phyloP scores from a whole-genome alignment of 768 basidiomycete genomes.

The Russula emetica region DNA sequence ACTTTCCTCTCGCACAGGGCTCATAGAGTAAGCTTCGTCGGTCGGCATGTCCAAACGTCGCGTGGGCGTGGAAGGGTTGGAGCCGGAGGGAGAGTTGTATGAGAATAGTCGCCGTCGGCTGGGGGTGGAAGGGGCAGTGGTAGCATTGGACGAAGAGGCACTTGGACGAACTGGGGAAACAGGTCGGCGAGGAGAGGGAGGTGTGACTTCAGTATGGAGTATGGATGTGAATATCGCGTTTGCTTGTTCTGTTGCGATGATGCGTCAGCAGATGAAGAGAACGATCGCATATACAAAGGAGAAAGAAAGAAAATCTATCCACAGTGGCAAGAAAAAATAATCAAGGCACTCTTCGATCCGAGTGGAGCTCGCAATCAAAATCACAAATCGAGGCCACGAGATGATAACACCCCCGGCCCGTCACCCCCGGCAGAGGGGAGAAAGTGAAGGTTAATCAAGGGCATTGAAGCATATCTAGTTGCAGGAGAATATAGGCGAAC shows the following conservation, averaged over 20 bases:
- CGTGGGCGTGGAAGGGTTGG: conserved; percentile 51
- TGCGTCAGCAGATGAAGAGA: conserved; percentile 27
- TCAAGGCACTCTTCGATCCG: no score
- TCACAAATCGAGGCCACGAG: background rate
- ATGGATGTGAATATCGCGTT: conserved; percentile 77
- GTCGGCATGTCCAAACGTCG: conserved; percentile 75
- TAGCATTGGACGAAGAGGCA: conserved; percentile 30
- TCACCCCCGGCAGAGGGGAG: conserved; percentile 1
- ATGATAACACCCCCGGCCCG: background rate
- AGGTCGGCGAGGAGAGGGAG: conserved; percentile 58
- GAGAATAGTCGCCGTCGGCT: conserved; percentile 59
- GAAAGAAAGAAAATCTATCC: background rate
- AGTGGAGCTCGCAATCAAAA: background rate
- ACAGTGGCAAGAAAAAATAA: background rate
- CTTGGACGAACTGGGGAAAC: conserved; percentile 47
- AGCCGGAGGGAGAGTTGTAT: conserved; percentile 56
- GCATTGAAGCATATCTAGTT: background rate
- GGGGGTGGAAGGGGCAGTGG: conserved; percentile 41
- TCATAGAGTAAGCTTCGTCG: conserved; percentile 86
- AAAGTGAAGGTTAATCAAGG: background rate
- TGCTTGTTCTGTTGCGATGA: conserved; percentile 59
- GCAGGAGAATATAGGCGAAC: background rate
- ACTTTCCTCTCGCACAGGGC: conserved; percentile 81
- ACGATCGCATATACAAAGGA: conserved; percentile 26
- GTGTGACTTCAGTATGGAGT: conserved; percentile 73